Evolutionary conservation across 768 basidiomycete species (phyloP).

Genomic region (Trametes sanguinea): DNA sequence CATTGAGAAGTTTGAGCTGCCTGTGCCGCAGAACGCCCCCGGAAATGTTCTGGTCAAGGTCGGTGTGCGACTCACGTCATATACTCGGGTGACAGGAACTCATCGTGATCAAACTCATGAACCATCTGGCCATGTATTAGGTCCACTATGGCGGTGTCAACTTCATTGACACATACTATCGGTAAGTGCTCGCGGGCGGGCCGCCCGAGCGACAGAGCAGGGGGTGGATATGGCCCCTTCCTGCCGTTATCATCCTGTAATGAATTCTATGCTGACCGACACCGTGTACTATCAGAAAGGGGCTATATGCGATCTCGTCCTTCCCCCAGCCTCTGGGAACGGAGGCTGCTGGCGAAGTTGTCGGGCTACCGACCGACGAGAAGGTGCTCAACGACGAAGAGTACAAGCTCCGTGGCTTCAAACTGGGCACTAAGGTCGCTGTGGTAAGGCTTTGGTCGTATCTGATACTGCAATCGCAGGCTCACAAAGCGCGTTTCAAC

Average conservation of each 20-base stretch:
- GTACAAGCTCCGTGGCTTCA: constrained; percentile 63
- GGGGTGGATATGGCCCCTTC: background rate
- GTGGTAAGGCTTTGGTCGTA: constrained; percentile 41
- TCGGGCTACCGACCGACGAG: constrained; percentile 69
- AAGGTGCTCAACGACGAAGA: constrained; percentile 58
- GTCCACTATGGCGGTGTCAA: constrained; percentile 81
- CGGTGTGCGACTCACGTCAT: background rate
- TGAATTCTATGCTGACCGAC: no score
- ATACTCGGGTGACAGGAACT: no score
- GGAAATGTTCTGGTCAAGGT: constrained; percentile 60
- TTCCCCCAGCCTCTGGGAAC: constrained; percentile 73
- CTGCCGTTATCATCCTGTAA: no score
- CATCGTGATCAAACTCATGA: background rate
- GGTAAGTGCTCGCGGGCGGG: constrained; percentile 43
- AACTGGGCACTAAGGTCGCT: constrained; percentile 69
- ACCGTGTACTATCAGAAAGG: constrained; percentile 41
- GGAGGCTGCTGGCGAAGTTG: constrained; percentile 77
- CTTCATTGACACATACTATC: constrained; percentile 83
- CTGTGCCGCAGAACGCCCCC: constrained; percentile 63
- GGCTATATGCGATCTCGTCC: constrained; percentile 58
- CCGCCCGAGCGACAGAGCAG: no score
- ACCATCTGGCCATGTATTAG: constrained; percentile 36
- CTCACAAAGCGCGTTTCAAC: background rate
- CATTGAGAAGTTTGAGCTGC: constrained; percentile 62
- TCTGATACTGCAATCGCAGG: no score